phyloP scores from a whole-genome alignment of 2,329 filamentous ascomycete genomes.

The Hypoxylon sp. region DNA sequence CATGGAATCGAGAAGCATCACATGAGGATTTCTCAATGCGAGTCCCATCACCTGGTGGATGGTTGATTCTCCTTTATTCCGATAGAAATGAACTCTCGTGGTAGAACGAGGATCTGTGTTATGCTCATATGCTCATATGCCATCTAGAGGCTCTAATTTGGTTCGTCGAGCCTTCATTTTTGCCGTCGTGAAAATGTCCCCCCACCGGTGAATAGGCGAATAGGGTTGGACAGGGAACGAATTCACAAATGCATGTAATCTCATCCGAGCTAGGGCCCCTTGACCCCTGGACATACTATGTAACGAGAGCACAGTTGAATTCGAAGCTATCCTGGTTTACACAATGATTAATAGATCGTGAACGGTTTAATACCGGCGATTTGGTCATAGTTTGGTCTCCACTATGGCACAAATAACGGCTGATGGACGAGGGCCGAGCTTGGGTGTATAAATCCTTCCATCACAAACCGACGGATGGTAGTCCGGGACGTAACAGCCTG shows the following conservation, averaged over 20 bases:
- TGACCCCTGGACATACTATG: slow-evolving; percentile 22
- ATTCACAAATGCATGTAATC: slow-evolving; percentile 43
- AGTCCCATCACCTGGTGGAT: slow-evolving; percentile 39
- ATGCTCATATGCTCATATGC: slow-evolving; percentile 27
- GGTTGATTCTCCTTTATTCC: slow-evolving; percentile 44
- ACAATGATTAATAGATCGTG: slow-evolving; percentile 39
- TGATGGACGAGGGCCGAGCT: slow-evolving; percentile 20
- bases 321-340: slow-evolving; percentile 24
- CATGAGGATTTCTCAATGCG: slow-evolving; percentile 46
- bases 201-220: slow-evolving; percentile 39
- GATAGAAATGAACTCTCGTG: slow-evolving; percentile 38
- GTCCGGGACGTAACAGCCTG: slow-evolving; percentile 44
- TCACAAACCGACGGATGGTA: slow-evolving; percentile 39
- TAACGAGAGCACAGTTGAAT: slow-evolving; percentile 25
- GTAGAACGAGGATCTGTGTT: slow-evolving; percentile 40
- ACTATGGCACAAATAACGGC: slow-evolving; percentile 31
- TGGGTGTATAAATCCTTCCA: slow-evolving; percentile 24
- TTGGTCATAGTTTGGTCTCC: slow-evolving; percentile 31
- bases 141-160: slow-evolving; percentile 39
- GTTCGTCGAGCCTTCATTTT: slow-evolving; percentile 33
- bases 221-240: slow-evolving; percentile 39
- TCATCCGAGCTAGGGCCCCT: slow-evolving; percentile 33
- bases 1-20: slow-evolving; percentile 38
- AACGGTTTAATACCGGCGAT: slow-evolving; percentile 33
- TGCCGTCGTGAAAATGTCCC: slow-evolving; percentile 24